Base-by-base conservation (phyloP, 352 stramenopile genomes). In the Phytophthora pisi region DNA sequence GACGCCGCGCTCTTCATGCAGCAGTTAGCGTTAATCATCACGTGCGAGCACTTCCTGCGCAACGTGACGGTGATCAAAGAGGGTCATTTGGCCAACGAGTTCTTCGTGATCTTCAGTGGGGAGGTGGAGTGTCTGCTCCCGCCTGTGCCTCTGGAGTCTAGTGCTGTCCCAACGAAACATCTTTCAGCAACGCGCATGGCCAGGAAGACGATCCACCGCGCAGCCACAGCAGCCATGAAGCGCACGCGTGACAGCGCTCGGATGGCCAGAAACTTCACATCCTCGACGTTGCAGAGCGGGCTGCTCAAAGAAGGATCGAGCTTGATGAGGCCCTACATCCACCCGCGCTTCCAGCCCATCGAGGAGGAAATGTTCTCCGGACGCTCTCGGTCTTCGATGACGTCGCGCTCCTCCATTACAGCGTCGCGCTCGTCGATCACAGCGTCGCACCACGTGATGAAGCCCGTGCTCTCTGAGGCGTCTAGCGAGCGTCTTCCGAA, bases 51-150 rank as follows among this genome's bases (percentile, higher is more conserved):
- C 36, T 90, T 90, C 24, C 57, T 92, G 2, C 78, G 81, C 1
- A 76, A 82, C 18, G 75, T 89, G 26, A 78, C 84, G 8, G 68
- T 92, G 4, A 70, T 87, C 9, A 77, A 78, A n/a, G 74, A 82
- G 51, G 84, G 82, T 0, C 80, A 85, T 43, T 52, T 86, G 31
- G 82, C 79, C 0, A 78, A 46, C 7, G 79, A 89, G 30, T 78
- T 90, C 28, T 92, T 86, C 28, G 75, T 92, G 4, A 70, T 89
- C 5, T 77, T 90, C n/a, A 84, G 70, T 26, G 84, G 84, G 1
- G 78, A 86, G 23, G 73, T 78, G 2, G 84, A 92, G 47, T 68
- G 85, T 16, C 55, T 90, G 10, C 59, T 90, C 3, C 68, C 81
- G 4, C 74, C 77, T 0, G 74, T 75, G 4, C 38, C 57, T 38